These are phyloP conservation scores for Penicillium cosmopolitanum DNA, from an alignment of 495 filamentous ascomycete genomes.

Conservation along the genomic window DNA sequence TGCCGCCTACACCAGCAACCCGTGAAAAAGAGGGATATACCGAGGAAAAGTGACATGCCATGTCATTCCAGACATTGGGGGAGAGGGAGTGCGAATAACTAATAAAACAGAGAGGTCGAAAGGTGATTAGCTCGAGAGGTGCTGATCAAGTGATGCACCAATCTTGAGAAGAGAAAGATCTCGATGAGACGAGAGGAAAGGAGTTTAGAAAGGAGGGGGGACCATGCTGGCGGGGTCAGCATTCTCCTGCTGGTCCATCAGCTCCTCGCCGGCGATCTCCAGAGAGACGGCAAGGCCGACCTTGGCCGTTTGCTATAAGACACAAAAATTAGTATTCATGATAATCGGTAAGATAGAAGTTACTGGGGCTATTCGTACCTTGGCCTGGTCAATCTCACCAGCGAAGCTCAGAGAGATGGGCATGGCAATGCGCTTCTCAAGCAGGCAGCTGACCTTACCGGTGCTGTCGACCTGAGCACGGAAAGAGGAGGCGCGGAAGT, in stretches of 20 bases:
- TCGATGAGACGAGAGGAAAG: slow-evolving; percentile 5
- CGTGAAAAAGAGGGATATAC: slow-evolving; percentile 35
- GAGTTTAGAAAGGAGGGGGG: slow-evolving; percentile 57
- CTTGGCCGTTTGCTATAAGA: slow-evolving; percentile 84
- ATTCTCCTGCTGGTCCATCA: slow-evolving; percentile 89
- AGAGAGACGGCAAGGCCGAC: slow-evolving; percentile 93
- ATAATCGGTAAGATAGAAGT: slow-evolving; percentile 3
- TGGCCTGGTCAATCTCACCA: slow-evolving; percentile 94
- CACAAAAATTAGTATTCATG: slow-evolving; percentile 2
- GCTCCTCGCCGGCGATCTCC: slow-evolving; percentile 83
- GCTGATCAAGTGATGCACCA: slow-evolving; percentile 6
- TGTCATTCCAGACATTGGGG: slow-evolving; percentile 33
- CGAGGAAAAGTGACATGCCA: slow-evolving; percentile 36
- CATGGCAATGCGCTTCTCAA: slow-evolving; percentile 94
- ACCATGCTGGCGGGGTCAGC: slow-evolving; percentile 50
- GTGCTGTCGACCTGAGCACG: slow-evolving; percentile 93
- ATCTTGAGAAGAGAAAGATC: slow-evolving; percentile 13
- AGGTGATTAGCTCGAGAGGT: slow-evolving; percentile 33
- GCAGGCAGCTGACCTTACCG: slow-evolving; percentile 86
- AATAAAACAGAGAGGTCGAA: slow-evolving; percentile 52
- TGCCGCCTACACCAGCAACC: slow-evolving; percentile 41
- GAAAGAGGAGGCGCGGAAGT: slow-evolving; percentile 93
- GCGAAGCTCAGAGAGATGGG: slow-evolving; percentile 91
- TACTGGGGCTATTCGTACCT: slow-evolving; percentile 63
- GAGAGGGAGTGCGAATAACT: slow-evolving; percentile 45